Evolutionary conservation across 2,329 filamentous ascomycete genomes (phyloP), one percentile per base, ranked within the genome.

Genomic region (Apiospora hydei): DNA sequence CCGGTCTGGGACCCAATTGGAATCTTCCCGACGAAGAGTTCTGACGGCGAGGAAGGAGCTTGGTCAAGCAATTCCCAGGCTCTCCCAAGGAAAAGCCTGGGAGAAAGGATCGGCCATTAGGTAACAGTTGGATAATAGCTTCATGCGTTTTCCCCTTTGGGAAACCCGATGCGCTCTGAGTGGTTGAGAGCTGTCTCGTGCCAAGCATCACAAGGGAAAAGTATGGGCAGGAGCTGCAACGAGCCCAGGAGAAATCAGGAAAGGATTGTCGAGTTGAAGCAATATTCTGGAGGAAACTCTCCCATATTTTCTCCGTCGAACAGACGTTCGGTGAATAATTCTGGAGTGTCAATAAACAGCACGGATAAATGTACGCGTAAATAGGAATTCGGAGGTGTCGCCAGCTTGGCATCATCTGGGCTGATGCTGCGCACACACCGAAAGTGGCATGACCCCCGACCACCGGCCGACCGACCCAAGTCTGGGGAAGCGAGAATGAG

Each of bases 71-170:
- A 34, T 61, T 61, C 53, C 53, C 34, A 38, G 21, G 30, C 30
- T 38, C 53, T 38, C 57, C 57, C 57, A 64, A 64, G 57, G 57
- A 24, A 64, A 64, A n/a, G 13, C 26, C 7, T 47, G 43, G 66
- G 43, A 68, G 66, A 68, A 47, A 47, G 66, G 43, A 26, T n/a
- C 41, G 26, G 14, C 21, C 68, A 24, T 69, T 69, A 69, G 47
- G 49, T 69, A 69, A 69, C 21, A 18, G 68, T 69, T 69, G 68
- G 68, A 2, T 69, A 69, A 69, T 43, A 51, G 46, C 16, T 69
- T 69, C 68, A 51, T 24, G 46, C 18, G 46, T 26, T 51, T 57
- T 47, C 68, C 46, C 34, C 10, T 53, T 53, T 69, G 47, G 68
- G 68, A 34, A 69, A 57, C 11, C 47, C 47, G 47, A 51, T 41